Percentiles rank a stretch among this genome's conserved stretches.
Evolutionary conservation across 345 rosid genomes (phyloP).

Genomic region (Camelina sativa): DNA sequence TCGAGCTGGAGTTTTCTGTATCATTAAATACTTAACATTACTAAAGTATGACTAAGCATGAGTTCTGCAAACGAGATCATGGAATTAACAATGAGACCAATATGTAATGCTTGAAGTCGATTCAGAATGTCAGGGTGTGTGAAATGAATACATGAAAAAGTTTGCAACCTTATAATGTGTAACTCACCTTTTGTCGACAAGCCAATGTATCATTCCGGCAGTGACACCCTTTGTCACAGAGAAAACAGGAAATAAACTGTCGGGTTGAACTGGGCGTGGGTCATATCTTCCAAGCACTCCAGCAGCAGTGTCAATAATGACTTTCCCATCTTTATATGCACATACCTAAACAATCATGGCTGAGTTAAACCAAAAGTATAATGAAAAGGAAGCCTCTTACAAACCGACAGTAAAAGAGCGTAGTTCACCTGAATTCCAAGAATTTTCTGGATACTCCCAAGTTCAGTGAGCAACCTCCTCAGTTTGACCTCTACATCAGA

Average conservation of each 20-base stretch:
- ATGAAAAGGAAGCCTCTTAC: background rate
- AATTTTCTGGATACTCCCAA: slow-evolving; percentile 75
- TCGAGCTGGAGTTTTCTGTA: slow-evolving; percentile 84
- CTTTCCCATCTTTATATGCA: slow-evolving; percentile 94
- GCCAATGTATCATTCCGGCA: slow-evolving; percentile 96
- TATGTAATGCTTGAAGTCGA: background rate
- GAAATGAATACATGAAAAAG: slow-evolving; percentile 24
- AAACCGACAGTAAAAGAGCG: slow-evolving; percentile 22
- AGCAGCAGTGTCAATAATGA: slow-evolving; percentile 94
- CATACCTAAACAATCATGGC: slow-evolving; percentile 63
- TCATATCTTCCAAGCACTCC: slow-evolving; percentile 95
- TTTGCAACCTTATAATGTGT: slow-evolving; percentile 15
- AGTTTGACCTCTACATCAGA: slow-evolving; percentile 84
- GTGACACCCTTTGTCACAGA: slow-evolving; percentile 92
- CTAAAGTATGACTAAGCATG: slow-evolving; percentile 22
- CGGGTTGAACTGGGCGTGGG: slow-evolving; percentile 97
- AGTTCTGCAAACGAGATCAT: slow-evolving; percentile 24
- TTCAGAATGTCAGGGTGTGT: background rate
- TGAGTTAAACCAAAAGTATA: slow-evolving; percentile 16
- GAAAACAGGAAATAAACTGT: slow-evolving; percentile 90
- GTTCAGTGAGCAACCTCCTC: slow-evolving; percentile 74
- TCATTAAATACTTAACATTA: slow-evolving; percentile 32
- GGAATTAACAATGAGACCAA: slow-evolving; percentile 26
- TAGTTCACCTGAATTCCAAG: slow-evolving; percentile 86
- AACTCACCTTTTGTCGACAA: slow-evolving; percentile 80